These are phyloP conservation scores for Amphichorda felina DNA, from an alignment of 2,329 filamentous ascomycete genomes.

Conservation along the genomic window DNA sequence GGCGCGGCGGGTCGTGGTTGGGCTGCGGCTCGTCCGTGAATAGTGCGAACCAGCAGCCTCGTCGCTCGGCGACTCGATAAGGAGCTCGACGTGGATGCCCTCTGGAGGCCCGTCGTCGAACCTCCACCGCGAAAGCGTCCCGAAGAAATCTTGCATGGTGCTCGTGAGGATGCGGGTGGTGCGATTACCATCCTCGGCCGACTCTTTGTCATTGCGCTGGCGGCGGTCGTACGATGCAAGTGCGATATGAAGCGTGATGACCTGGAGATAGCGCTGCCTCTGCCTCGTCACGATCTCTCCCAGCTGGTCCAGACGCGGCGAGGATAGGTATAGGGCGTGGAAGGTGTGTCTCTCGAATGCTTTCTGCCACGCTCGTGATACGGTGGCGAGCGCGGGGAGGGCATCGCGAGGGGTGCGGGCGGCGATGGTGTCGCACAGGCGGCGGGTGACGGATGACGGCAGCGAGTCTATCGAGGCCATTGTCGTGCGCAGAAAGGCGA, in stretches of 20 bases:
- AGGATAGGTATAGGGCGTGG: slow-evolving; percentile 1
- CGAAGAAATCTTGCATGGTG: slow-evolving; percentile 1
- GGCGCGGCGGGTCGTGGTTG: slow-evolving; percentile 1
- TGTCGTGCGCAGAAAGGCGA: too few relatives aligned
- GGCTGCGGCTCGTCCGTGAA: not conserved
- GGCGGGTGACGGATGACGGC: not conserved
- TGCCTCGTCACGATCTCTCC: not conserved
- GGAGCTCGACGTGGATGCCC: slow-evolving; percentile 4
- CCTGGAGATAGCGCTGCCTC: not conserved
- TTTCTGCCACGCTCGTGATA: slow-evolving; percentile 1
- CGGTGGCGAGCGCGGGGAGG: slow-evolving; percentile 1
- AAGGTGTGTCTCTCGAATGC: slow-evolving; percentile 3
- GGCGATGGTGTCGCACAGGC: slow-evolving; percentile 1
- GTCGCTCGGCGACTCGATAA: slow-evolving; percentile 4
- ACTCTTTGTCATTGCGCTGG: slow-evolving; percentile 1
- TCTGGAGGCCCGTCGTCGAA: not conserved
- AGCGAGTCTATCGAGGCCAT: not conserved
- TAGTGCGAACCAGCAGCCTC: not conserved
- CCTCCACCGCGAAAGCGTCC: not conserved
- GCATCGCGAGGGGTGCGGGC: not conserved
- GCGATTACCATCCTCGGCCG: not conserved
- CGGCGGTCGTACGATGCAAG: not conserved
- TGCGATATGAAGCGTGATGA: slow-evolving; percentile 2
- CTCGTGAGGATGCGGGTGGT: not conserved
- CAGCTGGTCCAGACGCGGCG: slow-evolving; percentile 1